Evolutionary conservation across 1,284 basidiomycete genomes (phyloP).

Genomic region (Irpex sp.): DNA sequence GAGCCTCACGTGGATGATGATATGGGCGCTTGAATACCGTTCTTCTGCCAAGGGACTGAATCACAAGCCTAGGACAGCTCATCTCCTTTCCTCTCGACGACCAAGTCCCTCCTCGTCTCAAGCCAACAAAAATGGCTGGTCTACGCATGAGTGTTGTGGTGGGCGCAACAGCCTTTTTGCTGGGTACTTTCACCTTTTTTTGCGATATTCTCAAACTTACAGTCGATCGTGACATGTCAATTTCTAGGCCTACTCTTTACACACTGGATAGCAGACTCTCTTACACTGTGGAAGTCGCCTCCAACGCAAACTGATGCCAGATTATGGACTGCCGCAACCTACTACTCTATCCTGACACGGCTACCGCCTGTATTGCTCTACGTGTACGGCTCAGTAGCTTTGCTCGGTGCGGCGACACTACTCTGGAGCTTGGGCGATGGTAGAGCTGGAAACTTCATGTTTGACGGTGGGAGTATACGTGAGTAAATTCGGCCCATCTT

Average conservation of each 20-base stretch:
- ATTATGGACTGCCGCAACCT: slow-evolving; percentile 72
- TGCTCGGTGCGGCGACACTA: slow-evolving; percentile 57
- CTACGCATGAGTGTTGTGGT: slow-evolving; percentile 66
- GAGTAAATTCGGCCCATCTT: slow-evolving; percentile 24
- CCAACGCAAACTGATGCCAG: slow-evolving; percentile 61
- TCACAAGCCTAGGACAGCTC: neutral
- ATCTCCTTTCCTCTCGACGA: neutral
- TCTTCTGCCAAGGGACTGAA: neutral
- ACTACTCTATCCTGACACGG: slow-evolving; percentile 70
- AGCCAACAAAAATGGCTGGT: slow-evolving; percentile 32
- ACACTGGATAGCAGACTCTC: slow-evolving; percentile 82
- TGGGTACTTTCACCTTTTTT: slow-evolving; percentile 40
- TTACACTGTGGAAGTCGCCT: slow-evolving; percentile 79
- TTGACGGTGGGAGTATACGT: slow-evolving; percentile 82
- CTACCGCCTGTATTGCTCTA: slow-evolving; percentile 51
- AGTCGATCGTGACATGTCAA: neutral
- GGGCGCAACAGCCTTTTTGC: slow-evolving; percentile 70
- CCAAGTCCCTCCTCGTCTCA: neutral
- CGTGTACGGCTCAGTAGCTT: slow-evolving; percentile 46
- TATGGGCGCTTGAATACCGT: neutral
- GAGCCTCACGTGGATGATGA: neutral
- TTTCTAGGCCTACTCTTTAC: slow-evolving; percentile 67
- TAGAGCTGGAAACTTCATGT: slow-evolving; percentile 77
- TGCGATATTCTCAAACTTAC: neutral
- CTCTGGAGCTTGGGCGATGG: slow-evolving; percentile 73